Evolutionary conservation across 148 eudicot genomes (phyloP).

Genomic region (Bassia scoparia): DNA sequence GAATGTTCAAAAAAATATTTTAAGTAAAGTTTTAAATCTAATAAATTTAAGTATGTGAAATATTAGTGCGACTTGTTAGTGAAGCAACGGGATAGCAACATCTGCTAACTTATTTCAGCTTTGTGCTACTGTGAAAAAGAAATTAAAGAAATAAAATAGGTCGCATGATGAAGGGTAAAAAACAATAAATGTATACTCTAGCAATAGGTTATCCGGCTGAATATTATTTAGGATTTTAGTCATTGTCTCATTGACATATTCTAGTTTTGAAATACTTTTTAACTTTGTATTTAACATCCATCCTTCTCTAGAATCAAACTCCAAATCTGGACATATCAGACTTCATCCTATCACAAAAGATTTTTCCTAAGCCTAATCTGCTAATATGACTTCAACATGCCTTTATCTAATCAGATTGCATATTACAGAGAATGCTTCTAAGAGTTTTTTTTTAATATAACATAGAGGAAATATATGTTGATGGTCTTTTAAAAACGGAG

Average conservation of each 20-base stretch:
- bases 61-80: background rate
- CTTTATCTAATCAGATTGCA: background rate
- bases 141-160: background rate
- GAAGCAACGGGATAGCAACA: background rate
- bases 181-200: background rate
- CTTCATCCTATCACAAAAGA: conserved; percentile 10
- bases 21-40: background rate
- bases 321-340: conserved; percentile 15
- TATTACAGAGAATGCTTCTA: too few relatives aligned
- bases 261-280: background rate
- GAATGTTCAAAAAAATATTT: conserved; percentile 7
- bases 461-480: too few relatives aligned
- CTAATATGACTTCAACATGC: conserved; percentile 6
- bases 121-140: background rate
- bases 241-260: background rate
- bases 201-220: background rate
- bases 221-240: background rate
- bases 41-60: conserved; percentile 8
- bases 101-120: background rate
- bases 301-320: background rate
- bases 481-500: background rate
- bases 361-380: background rate
- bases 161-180: background rate
- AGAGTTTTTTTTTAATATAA: too few relatives aligned
- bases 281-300: background rate